Evolutionary conservation across 2,329 filamentous ascomycete genomes (phyloP), one percentile per base, ranked within the genome.

Genomic region (Colletotrichum coccodes): DNA sequence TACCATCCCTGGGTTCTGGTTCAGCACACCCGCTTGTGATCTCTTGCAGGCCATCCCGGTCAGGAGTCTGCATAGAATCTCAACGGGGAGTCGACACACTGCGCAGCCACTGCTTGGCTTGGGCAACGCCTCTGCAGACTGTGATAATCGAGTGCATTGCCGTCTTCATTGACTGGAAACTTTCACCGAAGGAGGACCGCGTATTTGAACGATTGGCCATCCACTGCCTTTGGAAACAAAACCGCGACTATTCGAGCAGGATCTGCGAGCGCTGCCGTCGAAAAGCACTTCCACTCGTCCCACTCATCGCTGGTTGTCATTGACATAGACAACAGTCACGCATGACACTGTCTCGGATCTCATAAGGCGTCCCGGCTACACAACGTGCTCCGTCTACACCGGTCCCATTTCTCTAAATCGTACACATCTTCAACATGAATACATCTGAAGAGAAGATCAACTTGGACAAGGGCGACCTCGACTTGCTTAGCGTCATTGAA

Each of bases 401-500:
- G n/a, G 40, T 9, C 11, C 21, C 14, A 32, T 46, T 18, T 26
- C 34, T 18, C n/a, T n/a, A n/a, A n/a, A 47, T 11, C 32, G 9
- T n/a, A 57, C n/a, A 16, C 11, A 28, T 8, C 6, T 7, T 18
- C 50, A 32, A 21, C 28, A 68, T 68, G 66, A 40, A 44, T 21
- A 46, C 57, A n/a, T 40, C 40, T 23, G 40, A 46, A 40, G 54
- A 53, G 16, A 66, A 56, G 11, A 5, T 40, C 23, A 54, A 64
- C 32, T 47, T 71, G 42, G 66, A 38, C 47, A 54, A 72, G 30
- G 71, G 65, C n/a, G 82, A 89, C 74, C 79, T 90, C 59, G 74
- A 81, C 38, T 85, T 85, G 50, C 85, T 95, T 71, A 87, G 83
- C 70, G 79, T 86, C 64, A 86, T 92, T 54, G 92, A 94, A 78